These are phyloP conservation scores for Colletotrichum chlorophyti DNA, from an alignment of 2,329 filamentous ascomycete species.

Conservation along the genomic window DNA sequence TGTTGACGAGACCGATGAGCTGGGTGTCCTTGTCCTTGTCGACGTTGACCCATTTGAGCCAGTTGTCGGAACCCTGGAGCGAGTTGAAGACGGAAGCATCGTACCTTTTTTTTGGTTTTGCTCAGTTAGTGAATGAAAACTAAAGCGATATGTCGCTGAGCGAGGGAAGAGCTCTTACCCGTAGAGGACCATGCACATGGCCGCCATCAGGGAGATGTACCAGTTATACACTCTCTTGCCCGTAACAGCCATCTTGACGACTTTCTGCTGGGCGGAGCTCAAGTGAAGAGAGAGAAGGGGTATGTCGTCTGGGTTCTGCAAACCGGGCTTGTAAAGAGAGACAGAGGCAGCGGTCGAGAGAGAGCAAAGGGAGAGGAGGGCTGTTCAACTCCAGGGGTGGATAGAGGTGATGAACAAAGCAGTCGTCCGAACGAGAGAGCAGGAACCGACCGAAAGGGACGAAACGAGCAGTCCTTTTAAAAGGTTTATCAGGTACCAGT, in stretches of 20 bases:
- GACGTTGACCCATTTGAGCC: constrained; percentile 68
- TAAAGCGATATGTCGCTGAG: too few species aligned
- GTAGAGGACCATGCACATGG: constrained; percentile 78
- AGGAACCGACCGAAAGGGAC: not conserved
- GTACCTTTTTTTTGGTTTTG: too few species aligned
- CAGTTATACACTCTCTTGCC: constrained; percentile 28
- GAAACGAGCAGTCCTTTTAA: not conserved
- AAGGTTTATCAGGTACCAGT: not conserved
- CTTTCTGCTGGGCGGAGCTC: not conserved
- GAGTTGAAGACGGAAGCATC: constrained; percentile 79
- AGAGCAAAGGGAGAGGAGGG: not conserved
- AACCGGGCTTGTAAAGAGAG: too few species aligned
- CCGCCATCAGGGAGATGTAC: constrained; percentile 69
- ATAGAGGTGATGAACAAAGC: too few species aligned
- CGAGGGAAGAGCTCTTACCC: constrained; percentile 50
- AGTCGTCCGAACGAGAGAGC: not conserved
- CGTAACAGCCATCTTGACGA: constrained; percentile 20
- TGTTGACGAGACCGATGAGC: constrained; percentile 63
- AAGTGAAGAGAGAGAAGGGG: not conserved
- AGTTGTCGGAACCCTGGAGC: constrained; percentile 71
- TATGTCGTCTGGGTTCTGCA: not conserved
- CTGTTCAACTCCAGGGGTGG: too few species aligned
- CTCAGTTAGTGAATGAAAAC: too few species aligned
- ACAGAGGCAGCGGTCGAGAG: too few species aligned
- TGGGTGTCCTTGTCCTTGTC: constrained; percentile 50